Conservation (phyloP, 768 basidiomycete genomes). For the Suillus occidentalis region DNA sequence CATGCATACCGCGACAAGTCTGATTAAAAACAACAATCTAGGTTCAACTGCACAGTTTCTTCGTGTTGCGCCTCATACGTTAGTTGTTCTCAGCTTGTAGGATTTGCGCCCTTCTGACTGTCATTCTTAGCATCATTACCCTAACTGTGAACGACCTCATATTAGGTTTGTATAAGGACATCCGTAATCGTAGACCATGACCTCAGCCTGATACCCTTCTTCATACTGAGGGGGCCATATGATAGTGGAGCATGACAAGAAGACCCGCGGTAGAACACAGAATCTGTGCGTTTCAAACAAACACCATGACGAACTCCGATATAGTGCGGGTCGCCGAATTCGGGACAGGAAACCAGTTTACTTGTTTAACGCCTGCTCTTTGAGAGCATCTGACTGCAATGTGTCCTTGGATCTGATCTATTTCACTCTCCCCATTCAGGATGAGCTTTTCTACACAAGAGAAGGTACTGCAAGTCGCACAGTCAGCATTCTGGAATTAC, state of each 20-base stretch:
- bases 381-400: not conserved
- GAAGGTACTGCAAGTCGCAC: not conserved
- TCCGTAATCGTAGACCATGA: not conserved
- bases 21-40: conserved; percentile 26
- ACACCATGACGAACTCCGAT: not conserved
- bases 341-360: not conserved
- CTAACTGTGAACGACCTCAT: conserved; percentile 86
- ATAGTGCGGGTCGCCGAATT: not conserved
- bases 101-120: conserved; percentile 2
- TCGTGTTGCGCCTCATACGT: conserved; percentile 92
- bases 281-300: not conserved
- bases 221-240: not conserved
- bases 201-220: not conserved
- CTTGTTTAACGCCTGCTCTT: not conserved
- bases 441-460: not conserved
- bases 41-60: conserved; percentile 93
- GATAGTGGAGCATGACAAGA: not conserved
- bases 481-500: not conserved
- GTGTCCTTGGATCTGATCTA: not conserved
- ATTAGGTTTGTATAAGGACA: conserved; percentile 60
- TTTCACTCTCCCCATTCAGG: not conserved
- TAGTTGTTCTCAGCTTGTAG: conserved; percentile 25
- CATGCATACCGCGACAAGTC: not conserved
- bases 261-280: not conserved
- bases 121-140: conserved; percentile 70